Conservation (phyloP, 345 rosid species). For the Passiflora organensis region DNA sequence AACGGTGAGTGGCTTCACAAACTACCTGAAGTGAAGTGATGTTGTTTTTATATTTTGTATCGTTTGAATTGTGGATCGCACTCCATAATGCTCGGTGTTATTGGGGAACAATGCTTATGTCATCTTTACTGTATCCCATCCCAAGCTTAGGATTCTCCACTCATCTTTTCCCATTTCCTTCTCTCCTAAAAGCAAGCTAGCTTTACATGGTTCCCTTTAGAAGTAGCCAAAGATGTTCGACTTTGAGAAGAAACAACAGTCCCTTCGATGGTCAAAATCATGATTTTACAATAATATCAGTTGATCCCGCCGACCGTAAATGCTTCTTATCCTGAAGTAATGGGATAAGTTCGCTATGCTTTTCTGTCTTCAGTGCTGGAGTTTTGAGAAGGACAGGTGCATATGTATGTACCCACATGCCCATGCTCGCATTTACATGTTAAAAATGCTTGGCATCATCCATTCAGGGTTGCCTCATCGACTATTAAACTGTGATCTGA, state of each 20-base stretch:
- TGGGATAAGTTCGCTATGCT: neutral
- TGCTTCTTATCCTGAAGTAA: conserved; percentile 11
- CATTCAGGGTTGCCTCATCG: neutral
- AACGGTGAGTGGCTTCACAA: too few species aligned
- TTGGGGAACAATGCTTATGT: conserved; percentile 41
- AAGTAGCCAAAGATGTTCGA: conserved; percentile 14
- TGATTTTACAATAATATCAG: conserved; percentile 12
- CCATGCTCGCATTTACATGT: neutral
- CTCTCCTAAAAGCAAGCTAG: conserved; percentile 30
- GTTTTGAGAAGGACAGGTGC: conserved; percentile 1
- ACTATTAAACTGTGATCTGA: too few species aligned
- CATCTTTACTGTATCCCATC: conserved; percentile 32
- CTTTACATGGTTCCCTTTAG: conserved; percentile 29
- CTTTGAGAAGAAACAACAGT: conserved; percentile 23
- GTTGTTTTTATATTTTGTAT: conserved; percentile 18
- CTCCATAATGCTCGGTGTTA: conserved; percentile 36
- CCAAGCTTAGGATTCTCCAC: conserved; percentile 61
- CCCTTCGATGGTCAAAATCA: conserved; percentile 20
- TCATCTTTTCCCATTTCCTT: conserved; percentile 23
- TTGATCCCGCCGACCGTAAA: conserved; percentile 12
- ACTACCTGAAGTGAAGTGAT: conserved; percentile 8
- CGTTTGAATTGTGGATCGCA: conserved; percentile 36
- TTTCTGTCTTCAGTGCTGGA: conserved; percentile 1
- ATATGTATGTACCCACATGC: neutral
- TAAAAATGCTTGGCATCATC: neutral